A percentile compares a stretch with the other conserved stretches of the same genome.
Conservation (phyloP, 345 rosid genomes). For the Rhizophora mangle region DNA sequence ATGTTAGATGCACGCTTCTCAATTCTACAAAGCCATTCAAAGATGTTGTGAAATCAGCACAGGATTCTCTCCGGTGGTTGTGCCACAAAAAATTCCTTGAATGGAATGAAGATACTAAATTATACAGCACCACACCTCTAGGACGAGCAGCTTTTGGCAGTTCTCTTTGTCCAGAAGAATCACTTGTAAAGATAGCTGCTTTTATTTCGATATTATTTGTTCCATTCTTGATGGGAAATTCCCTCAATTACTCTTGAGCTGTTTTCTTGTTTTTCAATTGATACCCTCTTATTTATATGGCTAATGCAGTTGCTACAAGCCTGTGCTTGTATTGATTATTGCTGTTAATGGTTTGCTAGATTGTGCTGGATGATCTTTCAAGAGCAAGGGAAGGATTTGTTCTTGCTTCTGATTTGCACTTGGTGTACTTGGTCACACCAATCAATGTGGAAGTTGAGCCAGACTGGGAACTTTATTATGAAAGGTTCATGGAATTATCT, state of each 20-base stretch:
- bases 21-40: conserved; percentile 90
- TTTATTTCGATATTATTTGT: conserved; percentile 16
- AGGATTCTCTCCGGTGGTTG: conserved; percentile 97
- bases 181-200: conserved; percentile 54
- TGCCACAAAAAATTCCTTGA: conserved; percentile 86
- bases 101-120: conserved; percentile 90
- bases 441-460: conserved; percentile 92
- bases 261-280: background rate
- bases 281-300: conserved; percentile 5
- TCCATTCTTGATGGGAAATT: conserved; percentile 13
- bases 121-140: conserved; percentile 82
- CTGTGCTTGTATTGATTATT: conserved; percentile 8
- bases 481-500: conserved; percentile 83
- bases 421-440: conserved; percentile 88
- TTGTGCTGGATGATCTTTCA: conserved; percentile 90
- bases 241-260: background rate
- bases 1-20: conserved; percentile 94
- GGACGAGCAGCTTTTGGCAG: conserved; percentile 99
- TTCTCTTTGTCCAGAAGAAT: conserved; percentile 97
- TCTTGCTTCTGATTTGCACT: conserved; percentile 93
- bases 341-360: conserved; percentile 45
- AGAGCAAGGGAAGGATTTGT: conserved; percentile 98
- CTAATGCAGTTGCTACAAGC: background rate
- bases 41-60: conserved; percentile 95
- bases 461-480: conserved; percentile 92